Evolutionary conservation across 208 protist genomes (phyloP), one percentile per base, ranked within the genome.

Genomic region (Zelonia costaricensis): DNA sequence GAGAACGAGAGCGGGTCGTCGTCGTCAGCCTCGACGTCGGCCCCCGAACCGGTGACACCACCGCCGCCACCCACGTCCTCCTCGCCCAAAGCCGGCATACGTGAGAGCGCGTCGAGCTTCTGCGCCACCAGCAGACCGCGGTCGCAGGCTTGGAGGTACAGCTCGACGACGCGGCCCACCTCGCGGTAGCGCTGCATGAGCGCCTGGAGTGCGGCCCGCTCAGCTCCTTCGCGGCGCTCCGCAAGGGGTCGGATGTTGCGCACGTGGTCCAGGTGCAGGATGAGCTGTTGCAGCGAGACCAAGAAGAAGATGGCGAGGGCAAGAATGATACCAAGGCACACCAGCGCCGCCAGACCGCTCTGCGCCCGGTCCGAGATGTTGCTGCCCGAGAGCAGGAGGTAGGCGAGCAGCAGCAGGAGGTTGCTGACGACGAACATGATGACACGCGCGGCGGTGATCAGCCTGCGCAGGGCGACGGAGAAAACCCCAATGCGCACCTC

Each of bases 71-170:
- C 39, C 18, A 16, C 38, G 23, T 46, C 49, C n/a, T 66, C 40
- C 15, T 66, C 49, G 36, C 5, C 25, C 3, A 27, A 10, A 15
- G 25, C 28, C 0, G 49, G 20, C 40, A 31, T 31, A 30, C 49
- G 49, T 18, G 60, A 57, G 3, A 66, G 28, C 20, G 39, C 30
- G 42, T 74, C 67, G 1, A 74, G 54, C 35, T 55, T 20, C 59
- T 67, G 58, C 15, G 67, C 59, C 28, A 60, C 54, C 23, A 31
- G 28, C 3, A 74, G 38, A 10, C 67, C 67, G 16, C 67, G 67
- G 3, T 74, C 59, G 31, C 67, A 74, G 28, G 52, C 59, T 8
- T 62, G 28, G 0, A 64, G 28, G 53, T 74, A 74, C 3, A 55
- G 52, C 33, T 62, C 38, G 35, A 53, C 58, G 28, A 54, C 59